Conservation (phyloP, 192 early-diverging fungal species). For the Backusella australiensis region DNA sequence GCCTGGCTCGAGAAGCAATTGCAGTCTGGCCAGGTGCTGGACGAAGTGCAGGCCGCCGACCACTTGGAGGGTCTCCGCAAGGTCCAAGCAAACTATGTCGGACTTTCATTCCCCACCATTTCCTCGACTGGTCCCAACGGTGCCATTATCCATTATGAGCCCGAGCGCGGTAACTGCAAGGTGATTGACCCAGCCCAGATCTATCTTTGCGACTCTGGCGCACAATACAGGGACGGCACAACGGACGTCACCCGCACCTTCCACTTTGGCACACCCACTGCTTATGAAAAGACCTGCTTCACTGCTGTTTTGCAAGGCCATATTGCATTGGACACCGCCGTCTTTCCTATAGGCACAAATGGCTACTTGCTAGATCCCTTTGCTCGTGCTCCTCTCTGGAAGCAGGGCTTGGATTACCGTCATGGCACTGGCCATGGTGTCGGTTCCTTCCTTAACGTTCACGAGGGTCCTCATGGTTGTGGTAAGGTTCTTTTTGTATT, state of each 20-base stretch:
- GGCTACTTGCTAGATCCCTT: slow-evolving; percentile 86
- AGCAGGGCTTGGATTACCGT: slow-evolving; percentile 90
- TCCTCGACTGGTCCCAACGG: slow-evolving; percentile 93
- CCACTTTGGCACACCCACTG: slow-evolving; percentile 86
- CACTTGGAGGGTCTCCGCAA: slow-evolving; percentile 74
- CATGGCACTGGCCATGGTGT: slow-evolving; percentile 99
- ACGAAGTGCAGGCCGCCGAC: slow-evolving; percentile 84
- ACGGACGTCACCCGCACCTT: slow-evolving; percentile 94
- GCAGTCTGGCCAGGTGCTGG: slow-evolving; percentile 56
- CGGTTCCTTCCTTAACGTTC: slow-evolving; percentile 90
- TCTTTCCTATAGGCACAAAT: slow-evolving; percentile 85
- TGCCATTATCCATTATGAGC: slow-evolving; percentile 96
- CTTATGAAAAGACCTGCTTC: slow-evolving; percentile 84
- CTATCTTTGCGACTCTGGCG: slow-evolving; percentile 96
- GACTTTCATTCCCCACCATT: slow-evolving; percentile 95
- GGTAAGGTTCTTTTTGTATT: slow-evolving; percentile 27
- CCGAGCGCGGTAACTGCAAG: slow-evolving; percentile 75
- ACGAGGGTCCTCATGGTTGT: slow-evolving; percentile 94
- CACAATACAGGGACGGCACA: slow-evolving; percentile 94
- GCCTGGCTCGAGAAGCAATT: slow-evolving; percentile 95
- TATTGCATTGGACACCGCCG: slow-evolving; percentile 83
- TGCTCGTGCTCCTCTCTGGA: slow-evolving; percentile 84
- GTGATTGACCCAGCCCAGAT: slow-evolving; percentile 70
- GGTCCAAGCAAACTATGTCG: slow-evolving; percentile 78
- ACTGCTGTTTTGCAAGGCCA: slow-evolving; percentile 99